Conservation (phyloP, 1,139 yeast genomes). For the Scheffersomyces titani region DNA sequence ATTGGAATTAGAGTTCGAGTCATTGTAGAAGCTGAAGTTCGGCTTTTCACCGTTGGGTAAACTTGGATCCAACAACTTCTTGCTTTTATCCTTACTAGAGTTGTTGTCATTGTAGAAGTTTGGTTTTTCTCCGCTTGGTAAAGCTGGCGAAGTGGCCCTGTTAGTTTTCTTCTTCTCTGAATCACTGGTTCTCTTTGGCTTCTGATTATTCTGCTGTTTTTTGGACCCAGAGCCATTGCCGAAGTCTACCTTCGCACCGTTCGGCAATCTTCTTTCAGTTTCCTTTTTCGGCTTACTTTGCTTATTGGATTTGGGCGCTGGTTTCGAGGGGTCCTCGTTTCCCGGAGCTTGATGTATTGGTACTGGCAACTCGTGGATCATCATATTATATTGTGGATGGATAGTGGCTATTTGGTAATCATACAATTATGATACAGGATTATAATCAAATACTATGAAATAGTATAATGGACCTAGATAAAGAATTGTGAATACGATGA, state of each 20-base stretch:
- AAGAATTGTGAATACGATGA: neutral
- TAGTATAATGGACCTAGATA: neutral
- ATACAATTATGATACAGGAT: neutral
- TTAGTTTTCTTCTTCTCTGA: conserved; percentile 13
- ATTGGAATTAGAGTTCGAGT: conserved; percentile 6
- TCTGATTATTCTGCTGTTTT: neutral
- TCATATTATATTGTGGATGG: conserved; percentile 24
- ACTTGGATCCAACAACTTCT: conserved; percentile 12
- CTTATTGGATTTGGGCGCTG: neutral
- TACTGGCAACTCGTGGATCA: conserved; percentile 42
- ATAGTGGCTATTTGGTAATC: neutral
- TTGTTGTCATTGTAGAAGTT: conserved; percentile 20
- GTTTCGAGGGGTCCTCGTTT: conserved; percentile 7
- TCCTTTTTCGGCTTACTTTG: conserved; percentile 10
- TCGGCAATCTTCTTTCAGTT: conserved; percentile 36
- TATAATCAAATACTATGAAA: neutral
- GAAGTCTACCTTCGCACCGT: conserved; percentile 44
- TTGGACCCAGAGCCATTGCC: conserved; percentile 23
- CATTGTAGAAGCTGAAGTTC: conserved; percentile 20
- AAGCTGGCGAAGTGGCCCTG: conserved; percentile 13
- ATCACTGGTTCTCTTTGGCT: conserved; percentile 7
- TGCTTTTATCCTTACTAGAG: conserved; percentile 8
- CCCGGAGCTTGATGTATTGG: conserved; percentile 19
- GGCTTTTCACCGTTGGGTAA: conserved; percentile 39
- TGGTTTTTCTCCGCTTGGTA: conserved; percentile 39